Evolutionary conservation across 768 basidiomycete genomes (phyloP).

Genomic region (Lentinula boryana): DNA sequence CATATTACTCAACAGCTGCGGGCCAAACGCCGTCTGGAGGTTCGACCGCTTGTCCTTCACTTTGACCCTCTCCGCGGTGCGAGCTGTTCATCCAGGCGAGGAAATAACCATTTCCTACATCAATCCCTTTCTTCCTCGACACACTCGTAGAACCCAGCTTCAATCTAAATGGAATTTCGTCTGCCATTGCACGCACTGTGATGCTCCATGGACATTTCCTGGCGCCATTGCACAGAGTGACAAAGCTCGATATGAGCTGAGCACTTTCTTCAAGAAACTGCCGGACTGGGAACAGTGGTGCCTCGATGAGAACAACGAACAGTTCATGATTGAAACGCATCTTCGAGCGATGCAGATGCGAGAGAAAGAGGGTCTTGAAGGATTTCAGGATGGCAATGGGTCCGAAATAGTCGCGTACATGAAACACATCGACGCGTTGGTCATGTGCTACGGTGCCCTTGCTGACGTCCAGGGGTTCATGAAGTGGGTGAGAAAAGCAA

Average conservation of each 20-base stretch:
- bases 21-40: constrained; percentile 4
- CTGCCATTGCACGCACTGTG: neutral
- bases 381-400: neutral
- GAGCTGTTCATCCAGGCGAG: neutral
- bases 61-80: neutral
- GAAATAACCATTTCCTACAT: constrained; percentile 6
- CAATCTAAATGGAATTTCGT: neutral
- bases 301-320: neutral
- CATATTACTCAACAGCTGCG: neutral
- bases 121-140: neutral
- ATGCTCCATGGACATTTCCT: neutral
- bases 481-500: neutral
- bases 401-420: neutral
- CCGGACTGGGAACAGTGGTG: constrained; percentile 3
- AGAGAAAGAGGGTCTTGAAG: constrained; percentile 1
- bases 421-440: constrained; percentile 1
- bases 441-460: constrained; percentile 4
- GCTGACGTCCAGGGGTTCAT: neutral
- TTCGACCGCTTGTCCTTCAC: neutral
- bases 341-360: neutral
- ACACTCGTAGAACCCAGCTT: neutral
- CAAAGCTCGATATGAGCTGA: neutral
- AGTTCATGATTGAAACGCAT: neutral
- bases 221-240: constrained; percentile 1
- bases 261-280: neutral